Evolutionary conservation across 2,329 filamentous ascomycete genomes (phyloP).

Genomic region (Fusarium anguioides): DNA sequence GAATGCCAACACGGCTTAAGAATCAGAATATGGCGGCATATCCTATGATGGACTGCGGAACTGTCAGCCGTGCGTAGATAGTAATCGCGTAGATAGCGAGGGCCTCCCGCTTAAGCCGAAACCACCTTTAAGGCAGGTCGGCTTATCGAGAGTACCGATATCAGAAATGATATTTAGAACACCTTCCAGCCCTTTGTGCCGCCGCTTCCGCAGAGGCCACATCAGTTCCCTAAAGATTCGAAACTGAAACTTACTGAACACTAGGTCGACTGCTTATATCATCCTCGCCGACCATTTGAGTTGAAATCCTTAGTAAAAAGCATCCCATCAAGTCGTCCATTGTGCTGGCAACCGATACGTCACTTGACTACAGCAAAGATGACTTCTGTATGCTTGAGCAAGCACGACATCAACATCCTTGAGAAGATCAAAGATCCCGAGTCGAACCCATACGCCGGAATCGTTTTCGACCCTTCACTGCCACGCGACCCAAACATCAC

Average conservation of each 20-base stretch:
- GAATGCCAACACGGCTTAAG: constrained; percentile 29
- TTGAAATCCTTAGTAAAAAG: constrained; percentile 1
- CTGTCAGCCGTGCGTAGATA: constrained; percentile 19
- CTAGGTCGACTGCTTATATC: neutral
- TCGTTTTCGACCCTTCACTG: constrained; percentile 65
- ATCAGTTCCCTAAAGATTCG: constrained; percentile 1
- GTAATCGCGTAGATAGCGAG: constrained; percentile 1
- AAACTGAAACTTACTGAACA: constrained; percentile 5
- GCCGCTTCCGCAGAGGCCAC: constrained; percentile 18
- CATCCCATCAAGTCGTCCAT: neutral
- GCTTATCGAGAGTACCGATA: constrained; percentile 24
- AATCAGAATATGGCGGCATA: constrained; percentile 13
- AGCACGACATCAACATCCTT: constrained; percentile 70
- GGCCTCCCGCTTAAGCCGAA: constrained; percentile 37
- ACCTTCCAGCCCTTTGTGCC: constrained; percentile 8
- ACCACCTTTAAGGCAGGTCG: constrained; percentile 9
- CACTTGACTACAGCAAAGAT: constrained; percentile 50
- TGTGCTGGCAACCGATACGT: neutral
- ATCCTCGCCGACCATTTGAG: neutral
- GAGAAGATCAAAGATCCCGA: constrained; percentile 76
- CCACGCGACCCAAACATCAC: constrained; percentile 69
- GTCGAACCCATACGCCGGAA: constrained; percentile 64
- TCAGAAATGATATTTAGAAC: constrained; percentile 33
- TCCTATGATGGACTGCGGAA: constrained; percentile 35
- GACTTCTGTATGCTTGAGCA: constrained; percentile 63